Evolutionary conservation across 495 filamentous ascomycete genomes (phyloP), one percentile per base, ranked within the genome.

Genomic region (Penicillium diatomitis): DNA sequence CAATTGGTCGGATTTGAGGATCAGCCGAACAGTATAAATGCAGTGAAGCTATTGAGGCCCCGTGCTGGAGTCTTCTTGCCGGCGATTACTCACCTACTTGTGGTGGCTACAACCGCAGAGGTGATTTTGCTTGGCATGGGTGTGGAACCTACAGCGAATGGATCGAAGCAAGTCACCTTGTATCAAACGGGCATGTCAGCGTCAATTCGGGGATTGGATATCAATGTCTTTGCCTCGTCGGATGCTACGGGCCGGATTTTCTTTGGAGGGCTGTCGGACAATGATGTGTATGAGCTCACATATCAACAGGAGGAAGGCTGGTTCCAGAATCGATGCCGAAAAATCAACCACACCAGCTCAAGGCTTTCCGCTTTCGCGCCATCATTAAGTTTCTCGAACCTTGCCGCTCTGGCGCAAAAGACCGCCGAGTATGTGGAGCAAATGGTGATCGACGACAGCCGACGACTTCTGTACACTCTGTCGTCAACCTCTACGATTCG

Each of bases 261-360:
- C 68, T 92, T 96, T 57, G 81, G 79, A 29, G 87, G 89, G n/a
- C 76, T 75, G 20, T 76, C 71, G 11, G 87, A 90, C 60, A 85
- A 83, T 49, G 88, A 96, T 60, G 78, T 99, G 44, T 87, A 91
- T 61, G 92, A 99, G 69, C 73, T 97, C 32, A 86, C 84, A 41
- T 99, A 99, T 68, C 90, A 96, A 65, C 86, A 94, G 63, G 88
- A 97, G 64, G 92, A 97, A 63, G 84, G 83, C 55, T 99, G 94
- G 94, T 99, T 97, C 61, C 76, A 83, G 41, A 86, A 81, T 55
- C 77, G 84, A 48, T 90, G 85, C 60, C 77, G 78, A 8, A 94
- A 87, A 60, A 74, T 94, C 38, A 91, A 90, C 61, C 94, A 95
- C 58, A 88, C 89, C 2, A 81, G 77, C 47, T 84, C 82, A n/a